Conservation (phyloP, 192 early-diverging fungal genomes). For the Coemansia aciculifera region DNA sequence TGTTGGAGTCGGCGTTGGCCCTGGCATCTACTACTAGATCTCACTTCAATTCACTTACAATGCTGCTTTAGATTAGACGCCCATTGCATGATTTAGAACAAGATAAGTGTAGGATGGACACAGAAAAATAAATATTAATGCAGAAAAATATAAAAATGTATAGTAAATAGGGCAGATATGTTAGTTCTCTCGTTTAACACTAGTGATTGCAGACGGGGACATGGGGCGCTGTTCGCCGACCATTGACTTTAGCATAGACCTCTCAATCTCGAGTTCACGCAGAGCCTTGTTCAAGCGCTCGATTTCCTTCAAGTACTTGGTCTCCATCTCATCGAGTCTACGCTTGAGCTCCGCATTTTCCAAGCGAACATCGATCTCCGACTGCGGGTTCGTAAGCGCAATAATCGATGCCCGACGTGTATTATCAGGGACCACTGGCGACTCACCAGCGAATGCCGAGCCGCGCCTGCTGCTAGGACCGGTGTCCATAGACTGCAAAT, state of each 20-base stretch:
- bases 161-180: background rate
- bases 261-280: slow-evolving; percentile 50
- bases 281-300: slow-evolving; percentile 31
- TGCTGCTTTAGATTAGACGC: too few relatives aligned
- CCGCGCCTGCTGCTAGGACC: slow-evolving; percentile 12
- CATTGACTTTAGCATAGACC: slow-evolving; percentile 49
- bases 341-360: slow-evolving; percentile 49
- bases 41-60: too few relatives aligned
- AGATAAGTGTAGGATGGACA: background rate
- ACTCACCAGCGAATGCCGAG: slow-evolving; percentile 11
- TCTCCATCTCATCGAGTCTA: slow-evolving; percentile 49
- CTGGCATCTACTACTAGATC: background rate
- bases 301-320: slow-evolving; percentile 30
- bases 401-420: slow-evolving; percentile 51
- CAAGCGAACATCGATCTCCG: slow-evolving; percentile 33
- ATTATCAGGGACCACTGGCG: background rate
- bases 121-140: slow-evolving; percentile 5
- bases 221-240: slow-evolving; percentile 22
- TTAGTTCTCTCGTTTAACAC: background rate
- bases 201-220: background rate
- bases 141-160: slow-evolving; percentile 6
- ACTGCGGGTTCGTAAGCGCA: slow-evolving; percentile 51
- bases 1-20: background rate
- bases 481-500: background rate
- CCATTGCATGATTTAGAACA: too few relatives aligned